Base-by-base conservation (phyloP, 768 basidiomycete species). In the Podaxis sp. region DNA sequence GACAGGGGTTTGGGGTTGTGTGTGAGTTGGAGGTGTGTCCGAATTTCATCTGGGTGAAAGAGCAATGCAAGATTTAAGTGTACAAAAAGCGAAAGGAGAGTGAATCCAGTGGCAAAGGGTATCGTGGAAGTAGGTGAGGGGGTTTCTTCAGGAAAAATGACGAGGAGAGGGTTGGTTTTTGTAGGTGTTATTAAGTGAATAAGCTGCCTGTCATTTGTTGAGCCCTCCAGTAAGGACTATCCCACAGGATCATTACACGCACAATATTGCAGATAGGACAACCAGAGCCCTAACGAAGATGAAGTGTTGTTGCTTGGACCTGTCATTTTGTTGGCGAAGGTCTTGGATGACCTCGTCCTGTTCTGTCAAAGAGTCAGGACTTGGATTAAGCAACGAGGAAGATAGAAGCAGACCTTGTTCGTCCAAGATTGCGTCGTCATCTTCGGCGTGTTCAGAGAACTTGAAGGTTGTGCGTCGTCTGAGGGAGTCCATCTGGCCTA, bases 331-430 rank as follows among this genome's bases (percentile, higher is more conserved):
- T n/a, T 65, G 66, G 50, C 77, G 80, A 40, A 90, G 70, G 4
- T 58, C 64, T n/a, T 79, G 71, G 51, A 90, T 78, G 11, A 87
- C 42, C 48, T 81, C 79, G 50, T 86, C 82, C 68, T 90, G 88
- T 67, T 90, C 88, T 89, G 65, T 2, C 47, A 0, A 5, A 42
- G 46, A 25, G 18, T 40, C 32, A 50, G 25, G n/a, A 47, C 21
- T 44, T 47, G 47, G 40, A 25, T 2, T 23, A 36, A 11, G 51
- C 37, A 16, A 37, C 9, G n/a, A 23, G 14, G 47, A 5, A 11
- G 6, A 25, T 32, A 32, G 16, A 35, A 4, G 59, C 66, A 64
- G 51, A 81, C 84, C 82, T 75, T 85, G 80, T 61, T 86, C 85
- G 59, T 85, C 82, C 21, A 85, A 69, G 21, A 84, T 70, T 21